Conservation (phyloP, 441 rosid species). For the Arabidopsis lyrata region DNA sequence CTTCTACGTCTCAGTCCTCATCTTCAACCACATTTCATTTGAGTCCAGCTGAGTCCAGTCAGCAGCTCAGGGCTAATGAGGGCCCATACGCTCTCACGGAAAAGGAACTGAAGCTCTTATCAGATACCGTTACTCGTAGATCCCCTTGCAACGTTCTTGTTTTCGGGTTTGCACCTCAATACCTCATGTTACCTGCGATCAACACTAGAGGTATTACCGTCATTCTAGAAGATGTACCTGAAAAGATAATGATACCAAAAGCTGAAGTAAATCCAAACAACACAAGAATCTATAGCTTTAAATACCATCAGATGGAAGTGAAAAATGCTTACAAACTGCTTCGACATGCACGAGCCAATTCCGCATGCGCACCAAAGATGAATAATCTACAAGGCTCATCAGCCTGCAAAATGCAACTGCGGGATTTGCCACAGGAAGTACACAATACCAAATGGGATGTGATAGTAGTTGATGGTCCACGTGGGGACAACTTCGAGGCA, state of each 20-base stretch:
- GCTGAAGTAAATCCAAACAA: conserved; percentile 42
- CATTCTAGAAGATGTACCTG: conserved; percentile 59
- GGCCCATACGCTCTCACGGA: conserved; percentile 47
- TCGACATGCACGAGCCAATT: conserved; percentile 57
- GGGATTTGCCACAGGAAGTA: conserved; percentile 55
- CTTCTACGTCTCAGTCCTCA: conserved; percentile 50
- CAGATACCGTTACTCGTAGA: conserved; percentile 51
- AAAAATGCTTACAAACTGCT: conserved; percentile 66
- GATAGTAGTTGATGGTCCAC: conserved; percentile 70
- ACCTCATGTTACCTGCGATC: conserved; percentile 53
- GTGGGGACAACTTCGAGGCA: conserved; percentile 56
- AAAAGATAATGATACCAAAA: conserved; percentile 49
- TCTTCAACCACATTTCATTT: conserved; percentile 46
- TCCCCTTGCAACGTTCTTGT: conserved; percentile 73
- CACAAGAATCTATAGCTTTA: conserved; percentile 53
- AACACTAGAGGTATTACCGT: conserved; percentile 60
- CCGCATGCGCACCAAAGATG: conserved; percentile 50
- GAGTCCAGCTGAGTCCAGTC: conserved; percentile 36
- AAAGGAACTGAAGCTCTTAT: conserved; percentile 72
- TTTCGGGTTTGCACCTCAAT: conserved; percentile 60
- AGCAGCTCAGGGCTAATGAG: conserved; percentile 13
- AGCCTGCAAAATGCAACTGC: conserved; percentile 55
- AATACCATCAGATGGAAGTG: conserved; percentile 52
- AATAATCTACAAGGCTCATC: conserved; percentile 38
- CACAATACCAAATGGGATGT: conserved; percentile 64